Evolutionary conservation across 2,329 filamentous ascomycete species (phyloP).

Genomic region (Neofusicoccum sp.): DNA sequence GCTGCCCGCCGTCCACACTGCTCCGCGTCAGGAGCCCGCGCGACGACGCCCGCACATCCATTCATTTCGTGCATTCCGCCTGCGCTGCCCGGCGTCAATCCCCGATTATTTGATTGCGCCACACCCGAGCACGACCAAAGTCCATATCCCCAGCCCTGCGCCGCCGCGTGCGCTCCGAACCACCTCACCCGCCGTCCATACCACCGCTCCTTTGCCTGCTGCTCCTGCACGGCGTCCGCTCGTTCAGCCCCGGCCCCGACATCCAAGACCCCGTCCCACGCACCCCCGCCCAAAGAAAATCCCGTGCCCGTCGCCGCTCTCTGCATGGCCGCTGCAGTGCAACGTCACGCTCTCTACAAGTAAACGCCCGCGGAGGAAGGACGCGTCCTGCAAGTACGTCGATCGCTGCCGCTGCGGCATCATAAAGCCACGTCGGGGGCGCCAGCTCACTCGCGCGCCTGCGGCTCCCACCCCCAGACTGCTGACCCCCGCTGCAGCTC

Average conservation of each 20-base stretch:
- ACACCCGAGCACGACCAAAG: conserved; percentile 14
- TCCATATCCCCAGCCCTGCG: conserved; percentile 11
- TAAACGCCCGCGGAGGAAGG: conserved; percentile 14
- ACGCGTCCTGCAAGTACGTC: conserved; percentile 10
- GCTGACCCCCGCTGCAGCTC: background rate
- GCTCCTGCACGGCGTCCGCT: conserved; percentile 8
- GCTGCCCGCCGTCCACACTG: background rate
- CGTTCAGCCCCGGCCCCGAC: conserved; percentile 6
- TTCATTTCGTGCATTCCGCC: conserved; percentile 18
- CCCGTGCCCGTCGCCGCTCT: background rate
- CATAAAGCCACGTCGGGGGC: background rate
- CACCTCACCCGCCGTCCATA: conserved; percentile 6
- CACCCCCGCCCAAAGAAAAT: background rate
- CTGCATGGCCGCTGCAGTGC: conserved; percentile 19
- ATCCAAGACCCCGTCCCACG: background rate
- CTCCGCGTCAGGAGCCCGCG: background rate
- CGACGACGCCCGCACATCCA: conserved; percentile 11
- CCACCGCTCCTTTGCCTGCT: background rate
- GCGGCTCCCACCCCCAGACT: background rate
- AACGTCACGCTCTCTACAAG: conserved; percentile 17
- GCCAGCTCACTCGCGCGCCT: background rate
- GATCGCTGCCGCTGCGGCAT: background rate
- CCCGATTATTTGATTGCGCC: conserved; percentile 20
- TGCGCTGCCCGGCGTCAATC: conserved; percentile 8
- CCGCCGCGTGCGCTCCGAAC: conserved; percentile 3